A percentile compares a stretch with the other conserved stretches of the same genome.
Evolutionary conservation across 2,329 filamentous ascomycete genomes (phyloP).

Genomic region (Cladophialophora psammophila): DNA sequence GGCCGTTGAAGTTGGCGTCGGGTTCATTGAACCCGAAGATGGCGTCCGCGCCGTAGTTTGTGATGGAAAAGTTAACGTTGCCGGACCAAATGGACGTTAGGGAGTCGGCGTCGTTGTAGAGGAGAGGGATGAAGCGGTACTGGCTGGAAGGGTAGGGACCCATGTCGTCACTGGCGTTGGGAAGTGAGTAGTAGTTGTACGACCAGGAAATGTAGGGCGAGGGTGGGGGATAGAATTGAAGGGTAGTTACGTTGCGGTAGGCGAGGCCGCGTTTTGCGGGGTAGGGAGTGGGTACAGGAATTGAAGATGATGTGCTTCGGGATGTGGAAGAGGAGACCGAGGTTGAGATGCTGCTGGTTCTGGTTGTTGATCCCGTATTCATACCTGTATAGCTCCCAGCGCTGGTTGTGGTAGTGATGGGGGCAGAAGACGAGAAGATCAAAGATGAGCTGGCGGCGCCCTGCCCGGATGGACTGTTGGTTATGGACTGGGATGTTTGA

Average conservation of each 20-base stretch:
- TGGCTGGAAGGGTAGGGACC: slow-evolving; percentile 44
- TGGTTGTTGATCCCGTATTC: not conserved
- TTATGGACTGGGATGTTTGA: not conserved
- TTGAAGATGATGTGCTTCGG: slow-evolving; percentile 17
- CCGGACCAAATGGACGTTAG: slow-evolving; percentile 48
- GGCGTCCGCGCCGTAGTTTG: slow-evolving; percentile 47
- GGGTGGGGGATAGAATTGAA: slow-evolving; percentile 31
- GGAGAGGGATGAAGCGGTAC: slow-evolving; percentile 57
- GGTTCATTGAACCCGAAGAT: slow-evolving; percentile 58
- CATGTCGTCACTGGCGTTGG: slow-evolving; percentile 47
- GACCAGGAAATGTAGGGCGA: slow-evolving; percentile 48
- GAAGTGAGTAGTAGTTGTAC: slow-evolving; percentile 52
- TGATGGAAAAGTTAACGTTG: slow-evolving; percentile 50
- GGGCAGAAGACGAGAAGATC: not conserved
- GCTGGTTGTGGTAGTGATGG: slow-evolving; percentile 4
- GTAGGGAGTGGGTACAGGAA: slow-evolving; percentile 10
- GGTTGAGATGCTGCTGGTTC: slow-evolving; percentile 1
- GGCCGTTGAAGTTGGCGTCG: slow-evolving; percentile 46
- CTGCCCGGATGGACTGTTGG: not conserved
- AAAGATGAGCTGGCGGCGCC: not conserved
- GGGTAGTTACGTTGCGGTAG: slow-evolving; percentile 49
- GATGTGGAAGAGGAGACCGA: not conserved
- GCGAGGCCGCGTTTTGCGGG: slow-evolving; percentile 45
- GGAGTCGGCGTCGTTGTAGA: slow-evolving; percentile 62
- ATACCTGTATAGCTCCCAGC: not conserved